Conservation (phyloP, 2,329 filamentous ascomycete species). For the Diaporthe ampelina region DNA sequence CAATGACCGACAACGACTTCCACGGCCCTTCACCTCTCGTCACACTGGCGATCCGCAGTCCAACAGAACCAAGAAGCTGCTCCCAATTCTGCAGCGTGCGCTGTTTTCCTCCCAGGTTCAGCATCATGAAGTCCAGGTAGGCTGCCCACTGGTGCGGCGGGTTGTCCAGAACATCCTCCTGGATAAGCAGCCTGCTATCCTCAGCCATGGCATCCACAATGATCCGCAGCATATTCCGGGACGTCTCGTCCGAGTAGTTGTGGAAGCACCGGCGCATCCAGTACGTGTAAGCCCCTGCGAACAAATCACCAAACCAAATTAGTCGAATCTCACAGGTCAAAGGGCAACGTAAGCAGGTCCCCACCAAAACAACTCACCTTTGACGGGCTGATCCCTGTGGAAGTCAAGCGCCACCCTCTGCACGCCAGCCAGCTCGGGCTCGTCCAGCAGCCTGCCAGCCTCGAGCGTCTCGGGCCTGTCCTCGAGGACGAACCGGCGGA, state of each 20-base stretch:
- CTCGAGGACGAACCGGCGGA: conserved; percentile 48
- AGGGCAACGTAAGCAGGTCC: conserved; percentile 1
- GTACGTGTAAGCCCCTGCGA: conserved; percentile 49
- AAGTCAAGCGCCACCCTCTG: conserved; percentile 49
- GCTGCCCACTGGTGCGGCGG: conserved; percentile 47
- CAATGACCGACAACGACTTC: conserved; percentile 38
- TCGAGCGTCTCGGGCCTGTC: conserved; percentile 49
- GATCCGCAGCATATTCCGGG: conserved; percentile 42
- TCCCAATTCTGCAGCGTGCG: conserved; percentile 48
- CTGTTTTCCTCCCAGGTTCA: conserved; percentile 52
- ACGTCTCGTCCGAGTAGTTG: conserved; percentile 49
- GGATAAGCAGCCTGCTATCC: conserved; percentile 52
- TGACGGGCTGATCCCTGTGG: conserved; percentile 47
- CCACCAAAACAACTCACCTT: conserved; percentile 43
- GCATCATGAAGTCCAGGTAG: conserved; percentile 45
- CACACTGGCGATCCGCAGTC: conserved; percentile 47
- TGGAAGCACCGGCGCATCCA: conserved; percentile 52
- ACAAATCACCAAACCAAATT: background rate
- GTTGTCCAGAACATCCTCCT: conserved; percentile 50
- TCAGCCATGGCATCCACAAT: conserved; percentile 47
- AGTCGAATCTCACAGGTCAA: background rate
- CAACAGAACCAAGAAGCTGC: conserved; percentile 45
- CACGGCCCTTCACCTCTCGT: conserved; percentile 30
- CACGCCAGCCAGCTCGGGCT: conserved; percentile 44
- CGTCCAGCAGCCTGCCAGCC: conserved; percentile 39